Conservation (phyloP, 2,329 filamentous ascomycete species). For the Chaetomium olivaceum region DNA sequence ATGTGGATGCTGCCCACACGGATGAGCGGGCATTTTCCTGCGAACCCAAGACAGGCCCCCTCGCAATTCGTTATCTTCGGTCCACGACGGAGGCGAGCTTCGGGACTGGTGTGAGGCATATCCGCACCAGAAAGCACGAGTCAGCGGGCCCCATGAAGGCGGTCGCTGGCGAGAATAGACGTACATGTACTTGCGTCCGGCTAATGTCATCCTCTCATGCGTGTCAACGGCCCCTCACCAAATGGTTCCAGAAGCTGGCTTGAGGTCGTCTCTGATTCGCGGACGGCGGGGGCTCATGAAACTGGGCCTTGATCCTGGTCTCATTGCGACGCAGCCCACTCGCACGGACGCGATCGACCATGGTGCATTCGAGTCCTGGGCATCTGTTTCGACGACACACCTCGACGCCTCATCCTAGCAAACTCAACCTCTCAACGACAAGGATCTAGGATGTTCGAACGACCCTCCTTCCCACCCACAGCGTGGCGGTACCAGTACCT, state of each 20-base stretch:
- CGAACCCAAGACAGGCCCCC: not conserved
- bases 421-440: constrained; percentile 38
- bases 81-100: not conserved
- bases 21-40: not conserved
- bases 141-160: constrained; percentile 16
- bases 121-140: constrained; percentile 26
- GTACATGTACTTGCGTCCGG: constrained; percentile 20
- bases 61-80: not conserved
- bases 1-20: not conserved
- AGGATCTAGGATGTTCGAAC: constrained; percentile 44
- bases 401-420: constrained; percentile 32
- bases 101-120: constrained; percentile 21
- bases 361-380: constrained; percentile 25
- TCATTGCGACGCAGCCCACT: constrained; percentile 28
- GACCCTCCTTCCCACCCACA: constrained; percentile 23
- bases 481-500: constrained; percentile 11
- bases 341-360: constrained; percentile 34
- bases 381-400: constrained; percentile 39
- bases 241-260: constrained; percentile 32
- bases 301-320: constrained; percentile 30
- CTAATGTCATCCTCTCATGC: constrained; percentile 31
- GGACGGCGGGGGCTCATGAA: constrained; percentile 23
- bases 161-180: not conserved
- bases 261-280: constrained; percentile 29
- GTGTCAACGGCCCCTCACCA: constrained; percentile 27